phyloP scores from a whole-genome alignment of 78 protist species.

The Tieghemostelium lacteum region DNA sequence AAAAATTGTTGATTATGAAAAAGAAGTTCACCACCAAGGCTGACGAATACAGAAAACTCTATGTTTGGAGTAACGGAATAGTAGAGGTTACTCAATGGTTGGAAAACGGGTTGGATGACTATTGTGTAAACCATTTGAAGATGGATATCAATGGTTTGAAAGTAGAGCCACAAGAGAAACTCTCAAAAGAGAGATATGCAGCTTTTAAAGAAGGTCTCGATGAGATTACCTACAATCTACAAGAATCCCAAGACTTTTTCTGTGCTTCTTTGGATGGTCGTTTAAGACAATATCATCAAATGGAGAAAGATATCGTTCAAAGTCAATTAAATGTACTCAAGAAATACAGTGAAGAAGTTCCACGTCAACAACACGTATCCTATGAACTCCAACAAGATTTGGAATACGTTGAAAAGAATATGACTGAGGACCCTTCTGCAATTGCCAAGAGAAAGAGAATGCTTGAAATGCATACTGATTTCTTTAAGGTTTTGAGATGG shows the following conservation, averaged over 20 bases:
- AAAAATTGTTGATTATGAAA: conserved; percentile 21
- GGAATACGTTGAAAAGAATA: conserved; percentile 72
- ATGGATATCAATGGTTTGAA: conserved; percentile 66
- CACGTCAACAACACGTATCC: conserved; percentile 43
- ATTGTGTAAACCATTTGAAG: conserved; percentile 66
- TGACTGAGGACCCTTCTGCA: conserved; percentile 75
- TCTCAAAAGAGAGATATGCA: conserved; percentile 37
- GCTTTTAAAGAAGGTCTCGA: conserved; percentile 68
- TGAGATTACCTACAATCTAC: conserved; percentile 85
- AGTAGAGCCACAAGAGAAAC: conserved; percentile 31
- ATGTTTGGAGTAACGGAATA: conserved; percentile 69
- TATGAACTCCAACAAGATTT: conserved; percentile 67
- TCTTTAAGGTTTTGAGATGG: conserved; percentile 78
- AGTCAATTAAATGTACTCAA: conserved; percentile 47
- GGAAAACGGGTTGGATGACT: conserved; percentile 75
- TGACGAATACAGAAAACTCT: conserved; percentile 40
- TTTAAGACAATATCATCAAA: conserved; percentile 76
- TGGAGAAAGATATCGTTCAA: conserved; percentile 59
- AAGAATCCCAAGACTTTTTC: conserved; percentile 85
- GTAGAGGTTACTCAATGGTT: conserved; percentile 80
- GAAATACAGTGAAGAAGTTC: conserved; percentile 35
- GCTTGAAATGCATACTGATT: conserved; percentile 81
- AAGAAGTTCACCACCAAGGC: conserved; percentile 22
- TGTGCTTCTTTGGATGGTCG: conserved; percentile 83
- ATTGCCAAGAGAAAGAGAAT: conserved; percentile 58